Evolutionary conservation across 2,329 filamentous ascomycete genomes (phyloP).

Genomic region (Cytospora leucostoma): DNA sequence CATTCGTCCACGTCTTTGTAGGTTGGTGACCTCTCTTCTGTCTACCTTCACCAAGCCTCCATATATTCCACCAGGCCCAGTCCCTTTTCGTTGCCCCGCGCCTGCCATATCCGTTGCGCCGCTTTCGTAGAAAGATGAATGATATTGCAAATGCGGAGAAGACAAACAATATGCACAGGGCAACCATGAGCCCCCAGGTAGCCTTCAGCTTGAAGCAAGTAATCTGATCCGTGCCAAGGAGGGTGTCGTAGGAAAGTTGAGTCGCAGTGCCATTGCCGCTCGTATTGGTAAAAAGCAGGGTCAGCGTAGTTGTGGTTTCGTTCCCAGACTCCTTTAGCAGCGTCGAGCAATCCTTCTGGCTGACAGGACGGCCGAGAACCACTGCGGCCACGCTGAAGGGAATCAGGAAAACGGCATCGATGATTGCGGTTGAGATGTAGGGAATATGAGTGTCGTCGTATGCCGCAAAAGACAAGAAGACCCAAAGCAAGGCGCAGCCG

Average conservation of each 20-base stretch:
- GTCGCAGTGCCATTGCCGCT: slow-evolving; percentile 38
- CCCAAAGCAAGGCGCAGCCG: slow-evolving; percentile 77
- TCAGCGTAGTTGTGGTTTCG: not conserved
- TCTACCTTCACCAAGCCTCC: slow-evolving; percentile 18
- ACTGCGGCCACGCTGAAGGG: slow-evolving; percentile 77
- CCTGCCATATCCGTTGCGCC: slow-evolving; percentile 27
- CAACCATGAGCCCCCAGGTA: slow-evolving; percentile 83
- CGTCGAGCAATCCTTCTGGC: slow-evolving; percentile 70
- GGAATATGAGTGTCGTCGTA: slow-evolving; percentile 67
- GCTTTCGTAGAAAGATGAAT: slow-evolving; percentile 64
- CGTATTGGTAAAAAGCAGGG: slow-evolving; percentile 35
- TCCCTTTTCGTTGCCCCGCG: slow-evolving; percentile 18
- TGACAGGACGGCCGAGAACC: slow-evolving; percentile 77
- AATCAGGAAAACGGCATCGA: slow-evolving; percentile 71
- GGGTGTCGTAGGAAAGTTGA: slow-evolving; percentile 45
- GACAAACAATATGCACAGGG: slow-evolving; percentile 71
- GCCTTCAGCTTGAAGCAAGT: slow-evolving; percentile 85
- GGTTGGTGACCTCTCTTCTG: slow-evolving; percentile 11
- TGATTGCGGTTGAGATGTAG: slow-evolving; percentile 67
- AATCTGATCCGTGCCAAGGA: slow-evolving; percentile 54
- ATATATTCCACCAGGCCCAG: slow-evolving; percentile 23
- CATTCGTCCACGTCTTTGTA: slow-evolving; percentile 19
- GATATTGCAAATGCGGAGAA: slow-evolving; percentile 60
- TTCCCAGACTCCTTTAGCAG: slow-evolving; percentile 40
- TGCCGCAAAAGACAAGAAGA: slow-evolving; percentile 55